These are phyloP conservation scores for Talaromyces stipitatus DNA, from an alignment of 495 filamentous ascomycete genomes.

Conservation along the genomic window DNA sequence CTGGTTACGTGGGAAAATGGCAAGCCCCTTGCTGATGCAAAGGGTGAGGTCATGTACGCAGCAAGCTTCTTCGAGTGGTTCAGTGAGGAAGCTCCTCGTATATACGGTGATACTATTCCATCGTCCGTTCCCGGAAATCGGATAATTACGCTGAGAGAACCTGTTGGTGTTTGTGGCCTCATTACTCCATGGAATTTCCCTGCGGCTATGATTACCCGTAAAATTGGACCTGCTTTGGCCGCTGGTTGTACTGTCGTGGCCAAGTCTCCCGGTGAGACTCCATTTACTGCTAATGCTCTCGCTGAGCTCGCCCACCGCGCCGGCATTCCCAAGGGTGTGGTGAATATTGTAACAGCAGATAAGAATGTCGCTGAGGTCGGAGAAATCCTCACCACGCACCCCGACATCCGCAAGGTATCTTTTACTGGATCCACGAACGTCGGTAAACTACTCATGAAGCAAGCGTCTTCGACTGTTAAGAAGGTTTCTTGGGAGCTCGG, in stretches of 20 bases:
- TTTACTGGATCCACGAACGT: conserved; percentile 46
- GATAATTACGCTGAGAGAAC: conserved; percentile 24
- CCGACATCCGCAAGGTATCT: conserved; percentile 37
- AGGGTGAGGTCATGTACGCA: conserved; percentile 65
- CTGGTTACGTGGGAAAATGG: conserved; percentile 65
- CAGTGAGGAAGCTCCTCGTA: conserved; percentile 63
- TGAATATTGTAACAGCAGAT: conserved; percentile 40
- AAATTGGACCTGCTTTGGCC: conserved; percentile 55
- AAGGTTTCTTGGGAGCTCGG: conserved; percentile 46
- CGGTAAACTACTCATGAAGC: conserved; percentile 43
- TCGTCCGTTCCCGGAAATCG: conserved; percentile 38
- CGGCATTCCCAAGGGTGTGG: conserved; percentile 40
- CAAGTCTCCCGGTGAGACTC: conserved; percentile 43
- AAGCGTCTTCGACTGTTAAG: conserved; percentile 40
- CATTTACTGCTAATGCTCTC: conserved; percentile 37
- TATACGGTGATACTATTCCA: conserved; percentile 66
- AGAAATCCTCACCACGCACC: conserved; percentile 28
- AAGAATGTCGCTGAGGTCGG: conserved; percentile 37
- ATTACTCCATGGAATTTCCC: conserved; percentile 70
- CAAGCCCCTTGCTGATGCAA: conserved; percentile 65
- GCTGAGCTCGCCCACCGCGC: conserved; percentile 41
- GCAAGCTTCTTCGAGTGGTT: conserved; percentile 83
- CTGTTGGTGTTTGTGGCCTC: conserved; percentile 27
- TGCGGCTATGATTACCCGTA: conserved; percentile 77
- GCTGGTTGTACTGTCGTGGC: conserved; percentile 44